phyloP scores from a whole-genome alignment of 805 yeast species.

The Hagleromyces aurorensis region DNA sequence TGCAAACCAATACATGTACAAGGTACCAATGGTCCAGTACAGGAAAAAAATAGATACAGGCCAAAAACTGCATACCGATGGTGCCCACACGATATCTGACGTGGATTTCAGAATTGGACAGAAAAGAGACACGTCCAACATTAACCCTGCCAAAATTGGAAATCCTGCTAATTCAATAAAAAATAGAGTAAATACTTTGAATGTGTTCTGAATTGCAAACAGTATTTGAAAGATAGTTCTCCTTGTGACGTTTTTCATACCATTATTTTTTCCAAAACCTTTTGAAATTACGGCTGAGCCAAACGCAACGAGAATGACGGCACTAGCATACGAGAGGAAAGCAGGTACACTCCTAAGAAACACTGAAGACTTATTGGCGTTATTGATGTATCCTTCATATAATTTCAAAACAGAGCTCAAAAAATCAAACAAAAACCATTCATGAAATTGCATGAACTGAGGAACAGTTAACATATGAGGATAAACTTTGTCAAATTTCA shows the following conservation, averaged over 20 bases:
- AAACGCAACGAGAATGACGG: constrained; percentile 16
- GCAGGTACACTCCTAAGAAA: constrained; percentile 25
- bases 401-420: constrained; percentile 5
- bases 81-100: constrained; percentile 15
- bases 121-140: constrained; percentile 55
- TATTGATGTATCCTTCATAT: constrained; percentile 15
- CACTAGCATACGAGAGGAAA: constrained; percentile 22
- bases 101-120: constrained; percentile 21
- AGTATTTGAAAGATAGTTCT: constrained; percentile 45
- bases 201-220: constrained; percentile 50
- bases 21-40: constrained; percentile 70
- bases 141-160: constrained; percentile 79
- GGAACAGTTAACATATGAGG: constrained; percentile 5
- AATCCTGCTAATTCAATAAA: constrained; percentile 74
- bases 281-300: constrained; percentile 19
- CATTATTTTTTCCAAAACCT: constrained; percentile 24
- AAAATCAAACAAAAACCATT: constrained; percentile 14
- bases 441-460: constrained; percentile 1
- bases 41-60: constrained; percentile 19
- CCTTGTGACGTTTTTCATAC: constrained; percentile 29
- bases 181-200: constrained; percentile 70
- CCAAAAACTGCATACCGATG: constrained; percentile 18
- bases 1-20: constrained; percentile 83
- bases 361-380: constrained; percentile 17
- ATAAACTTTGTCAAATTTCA: constrained; percentile 4